Evolutionary conservation across 768 basidiomycete species (phyloP), one percentile per base, ranked within the genome.

Genomic region (Amanita jacksonii): DNA sequence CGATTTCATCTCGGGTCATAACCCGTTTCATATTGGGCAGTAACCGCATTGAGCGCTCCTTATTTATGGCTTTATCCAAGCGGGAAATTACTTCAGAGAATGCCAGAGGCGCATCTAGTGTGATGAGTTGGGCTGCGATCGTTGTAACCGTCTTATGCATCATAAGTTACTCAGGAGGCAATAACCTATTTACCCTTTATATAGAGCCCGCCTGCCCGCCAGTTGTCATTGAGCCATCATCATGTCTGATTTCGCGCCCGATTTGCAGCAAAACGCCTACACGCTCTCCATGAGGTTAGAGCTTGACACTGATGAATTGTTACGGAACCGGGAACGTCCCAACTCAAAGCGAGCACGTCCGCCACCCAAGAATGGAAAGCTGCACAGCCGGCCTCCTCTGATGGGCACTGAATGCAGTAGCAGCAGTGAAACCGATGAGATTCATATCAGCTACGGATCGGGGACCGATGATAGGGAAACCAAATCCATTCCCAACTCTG

Each of bases 231-330:
- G n/a, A n/a, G n/a, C n/a, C n/a, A n/a, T n/a, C n/a, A n/a, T n/a
- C n/a, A n/a, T n/a, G n/a, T n/a, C n/a, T n/a, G n/a, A n/a, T n/a
- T n/a, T n/a, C n/a, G n/a, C n/a, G n/a, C n/a, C n/a, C n/a, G n/a
- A n/a, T n/a, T n/a, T n/a, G n/a, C n/a, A n/a, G n/a, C n/a, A n/a
- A n/a, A n/a, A n/a, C n/a, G n/a, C n/a, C n/a, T n/a, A n/a, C n/a
- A n/a, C n/a, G n/a, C n/a, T n/a, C n/a, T n/a, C n/a, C n/a, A n/a
- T n/a, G n/a, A n/a, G n/a, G n/a, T n/a, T n/a, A 22, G 22, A 18
- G 23, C 44, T 69, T 19, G 69, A 67, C 28, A 56, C 65, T 0
- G 76, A 76, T 47, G 74, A 76, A 36, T 58, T 75, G 6, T 60
- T 75, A 38, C 66, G 62, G 47, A 56, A 60, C 40, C 68, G 68